Conservation (phyloP, 2,329 filamentous ascomycete genomes). For the Blastomyces percursus region DNA sequence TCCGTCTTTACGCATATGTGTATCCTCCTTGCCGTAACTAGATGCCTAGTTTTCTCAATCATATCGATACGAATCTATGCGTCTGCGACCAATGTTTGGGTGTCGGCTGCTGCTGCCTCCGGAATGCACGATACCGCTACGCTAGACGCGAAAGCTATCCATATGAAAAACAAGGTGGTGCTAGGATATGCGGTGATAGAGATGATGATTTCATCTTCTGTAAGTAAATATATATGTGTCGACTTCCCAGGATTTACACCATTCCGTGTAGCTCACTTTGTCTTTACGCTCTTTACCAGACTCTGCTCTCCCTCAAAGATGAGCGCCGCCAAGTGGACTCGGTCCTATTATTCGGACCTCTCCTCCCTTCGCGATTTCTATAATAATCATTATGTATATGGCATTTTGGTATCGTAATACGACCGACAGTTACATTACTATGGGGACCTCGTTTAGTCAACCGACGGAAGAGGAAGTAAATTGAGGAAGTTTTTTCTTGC, state of each 20-base stretch:
- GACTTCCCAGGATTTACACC: neutral
- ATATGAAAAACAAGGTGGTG: slow-evolving; percentile 70
- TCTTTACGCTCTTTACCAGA: slow-evolving; percentile 15
- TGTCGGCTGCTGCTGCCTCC: neutral
- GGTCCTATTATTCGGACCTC: slow-evolving; percentile 1
- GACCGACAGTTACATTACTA: too few relatives aligned
- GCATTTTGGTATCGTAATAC: neutral
- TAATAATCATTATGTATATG: neutral
- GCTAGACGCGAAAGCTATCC: slow-evolving; percentile 40
- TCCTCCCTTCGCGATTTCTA: neutral
- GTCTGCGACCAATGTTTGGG: slow-evolving; percentile 22
- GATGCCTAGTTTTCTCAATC: slow-evolving; percentile 28
- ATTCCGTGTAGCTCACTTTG: neutral
- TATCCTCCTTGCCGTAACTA: slow-evolving; percentile 25
- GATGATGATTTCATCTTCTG: slow-evolving; percentile 79
- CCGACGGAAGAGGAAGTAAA: neutral
- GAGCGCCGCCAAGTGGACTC: slow-evolving; percentile 25
- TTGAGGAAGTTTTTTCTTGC: neutral
- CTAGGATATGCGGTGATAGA: slow-evolving; percentile 81
- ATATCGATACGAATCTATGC: slow-evolving; percentile 31
- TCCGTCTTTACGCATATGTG: slow-evolving; percentile 32
- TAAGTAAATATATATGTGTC: slow-evolving; percentile 24
- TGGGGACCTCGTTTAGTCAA: neutral
- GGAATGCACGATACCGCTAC: slow-evolving; percentile 14
- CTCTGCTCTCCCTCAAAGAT: slow-evolving; percentile 27